A percentile compares a stretch with the other conserved stretches of the same genome.
Conservation (phyloP, 2,329 filamentous ascomycete species). For the Aquanectria penicillioides region DNA sequence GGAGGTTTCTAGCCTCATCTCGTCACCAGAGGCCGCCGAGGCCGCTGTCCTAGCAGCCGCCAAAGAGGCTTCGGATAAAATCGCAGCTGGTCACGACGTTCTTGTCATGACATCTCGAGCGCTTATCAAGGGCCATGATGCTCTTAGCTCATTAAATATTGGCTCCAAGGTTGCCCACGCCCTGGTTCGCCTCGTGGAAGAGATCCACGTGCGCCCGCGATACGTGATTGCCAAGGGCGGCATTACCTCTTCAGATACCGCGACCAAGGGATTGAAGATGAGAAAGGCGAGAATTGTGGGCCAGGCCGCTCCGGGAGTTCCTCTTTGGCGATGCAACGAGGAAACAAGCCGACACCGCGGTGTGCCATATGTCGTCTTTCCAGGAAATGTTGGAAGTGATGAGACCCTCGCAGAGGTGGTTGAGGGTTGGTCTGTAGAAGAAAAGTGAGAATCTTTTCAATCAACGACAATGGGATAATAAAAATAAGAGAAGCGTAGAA, state of each 20-base stretch:
- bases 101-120: conserved; percentile 67
- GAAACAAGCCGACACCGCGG: conserved; percentile 57
- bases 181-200: conserved; percentile 58
- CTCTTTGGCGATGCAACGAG: conserved; percentile 67
- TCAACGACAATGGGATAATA: no score
- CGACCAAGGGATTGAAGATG: conserved; percentile 64
- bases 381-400: conserved; percentile 65
- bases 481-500: no score
- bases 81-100: conserved; percentile 59
- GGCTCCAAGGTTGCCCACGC: conserved; percentile 61
- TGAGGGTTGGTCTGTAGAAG: conserved; percentile 22
- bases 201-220: conserved; percentile 57
- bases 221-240: conserved; percentile 70
- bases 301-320: conserved; percentile 66
- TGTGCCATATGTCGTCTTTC: conserved; percentile 67
- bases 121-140: conserved; percentile 57
- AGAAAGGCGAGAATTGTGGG: conserved; percentile 62
- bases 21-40: conserved; percentile 43
- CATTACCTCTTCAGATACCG: conserved; percentile 67
- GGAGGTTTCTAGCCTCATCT: conserved; percentile 47
- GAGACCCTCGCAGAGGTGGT: conserved; percentile 58
- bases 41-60: conserved; percentile 45
- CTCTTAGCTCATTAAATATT: conserved; percentile 59
- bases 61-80: conserved; percentile 27
- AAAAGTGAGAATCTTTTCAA: neutral